Base-by-base conservation (phyloP, 2,329 filamentous ascomycete genomes). In the Tolypocladium pustulatum region DNA sequence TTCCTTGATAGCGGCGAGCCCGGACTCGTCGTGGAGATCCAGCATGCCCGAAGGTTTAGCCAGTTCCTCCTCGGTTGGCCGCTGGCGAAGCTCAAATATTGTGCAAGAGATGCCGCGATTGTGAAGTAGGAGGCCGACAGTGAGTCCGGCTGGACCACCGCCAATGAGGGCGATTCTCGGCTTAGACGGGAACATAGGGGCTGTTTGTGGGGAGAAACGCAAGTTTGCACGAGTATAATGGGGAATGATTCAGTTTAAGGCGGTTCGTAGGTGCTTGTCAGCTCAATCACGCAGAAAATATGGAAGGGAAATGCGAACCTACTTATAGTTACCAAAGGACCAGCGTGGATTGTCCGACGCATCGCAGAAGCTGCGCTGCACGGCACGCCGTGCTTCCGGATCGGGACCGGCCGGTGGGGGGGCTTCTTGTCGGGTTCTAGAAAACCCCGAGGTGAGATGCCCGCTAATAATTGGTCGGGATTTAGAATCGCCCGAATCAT, bases 11-110 rank as follows among this genome's bases (percentile, higher is more conserved):
- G 77, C 80, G 2, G 68, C 65, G 6, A 78, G 73, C 0, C 79
- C 79, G 1, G 73, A 72, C 6, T 71, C 63, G 1, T 71, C 68
- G 62, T 82, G 79, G 1, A 83, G 69, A 61, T 82, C 80, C 2
- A 83, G 74, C 57, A 66, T 76, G 8, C 80, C 79, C 7, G 68
- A 70, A 2, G 69, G 69, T 4, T 64, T 58, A 6, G 64, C 59
- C 12, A 72, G 61, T 20, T 68, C 66, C 3, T 63, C 64, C 0
- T 63, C 57, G 2, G 66, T 67, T 9, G 69, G 71, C 12, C 62
- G 63, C 1, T 63, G 60, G 10, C 70, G 70, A 1, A 71, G 65
- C 43, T 76, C 73, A 38, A 66, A 74, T 54, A 76, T 65, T 2
- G 65, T 71, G 57, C 66, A 69, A 4, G 66, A 65, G 49, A 75